Base-by-base conservation (phyloP, 768 basidiomycete species). In the Boletales sp. region DNA sequence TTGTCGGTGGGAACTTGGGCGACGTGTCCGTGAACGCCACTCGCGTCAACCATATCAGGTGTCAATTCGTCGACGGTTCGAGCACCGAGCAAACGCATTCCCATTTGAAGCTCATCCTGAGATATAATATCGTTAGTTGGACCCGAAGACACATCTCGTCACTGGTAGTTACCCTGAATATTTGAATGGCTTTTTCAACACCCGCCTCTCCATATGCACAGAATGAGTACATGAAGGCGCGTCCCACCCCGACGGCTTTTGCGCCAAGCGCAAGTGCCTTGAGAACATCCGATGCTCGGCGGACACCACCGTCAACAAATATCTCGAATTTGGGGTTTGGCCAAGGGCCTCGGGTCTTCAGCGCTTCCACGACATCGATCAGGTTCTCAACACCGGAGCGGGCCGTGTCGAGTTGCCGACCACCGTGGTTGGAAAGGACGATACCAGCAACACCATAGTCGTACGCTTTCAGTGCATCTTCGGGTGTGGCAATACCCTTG, bases 101-200 rank as follows among this genome's bases (percentile, higher is more conserved):
- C 92, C 94, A 97, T 95, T 74, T 92, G 87, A 59, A 97, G 88
- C 66, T 96, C 94, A 59, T 93, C 92, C 90, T 94, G 25, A 19
- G 25, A 34, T 18, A 34, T 4, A n/a, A 13, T 33, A 15, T 32
- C 44, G 14, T 14, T 34, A 14, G 33, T 14, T 45, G 13, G 12
- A 95, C 88, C 90, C 94, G 19, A 44, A 32, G 38, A 49, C 25
- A 18, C 21, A n/a, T 41, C 12, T 21, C 17, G 19, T n/a, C 90
- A 40, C 80, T 78, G 2, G 4, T 34, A 9, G 67, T 9, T 56
- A 86, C 87, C 58, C 76, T 74, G 46, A 92, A 70, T 46, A 93
- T 89, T 57, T 88, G 80, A 44, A 94, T 66, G 3, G 89, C 87
- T 53, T 81, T 83, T 44, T 89, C 84, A 15, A 94, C 86, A n/a